phyloP scores from a whole-genome alignment of 2,329 filamentous ascomycete species.

The Thielaviopsis punctulata region DNA sequence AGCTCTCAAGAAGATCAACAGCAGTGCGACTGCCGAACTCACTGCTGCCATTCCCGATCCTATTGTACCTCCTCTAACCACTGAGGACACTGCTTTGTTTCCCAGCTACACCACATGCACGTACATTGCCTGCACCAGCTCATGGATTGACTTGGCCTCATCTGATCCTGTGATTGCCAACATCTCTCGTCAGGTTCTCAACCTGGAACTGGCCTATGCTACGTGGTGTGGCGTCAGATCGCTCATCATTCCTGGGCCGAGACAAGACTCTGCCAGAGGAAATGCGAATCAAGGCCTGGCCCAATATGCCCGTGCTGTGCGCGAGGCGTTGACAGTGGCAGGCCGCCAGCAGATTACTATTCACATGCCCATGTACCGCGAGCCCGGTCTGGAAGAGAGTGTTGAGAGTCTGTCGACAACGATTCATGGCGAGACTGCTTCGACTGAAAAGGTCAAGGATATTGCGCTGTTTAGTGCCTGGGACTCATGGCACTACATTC shows the following conservation, averaged over 20 bases:
- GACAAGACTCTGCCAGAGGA: slow-evolving; percentile 38
- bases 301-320: slow-evolving; percentile 70
- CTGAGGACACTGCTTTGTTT: slow-evolving; percentile 59
- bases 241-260: slow-evolving; percentile 66
- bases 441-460: slow-evolving; percentile 24
- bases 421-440: slow-evolving; percentile 14
- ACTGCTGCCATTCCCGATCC: slow-evolving; percentile 35
- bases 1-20: slow-evolving; percentile 25
- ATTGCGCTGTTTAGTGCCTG: slow-evolving; percentile 64
- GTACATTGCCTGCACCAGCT: slow-evolving; percentile 62
- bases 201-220: slow-evolving; percentile 83
- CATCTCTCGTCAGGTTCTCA: slow-evolving; percentile 76
- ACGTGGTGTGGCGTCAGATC: slow-evolving; percentile 84
- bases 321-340: slow-evolving; percentile 59
- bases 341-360: slow-evolving; percentile 66
- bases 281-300: slow-evolving; percentile 35
- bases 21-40: slow-evolving; percentile 22
- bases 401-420: slow-evolving; percentile 32
- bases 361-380: slow-evolving; percentile 68
- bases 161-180: slow-evolving; percentile 66
- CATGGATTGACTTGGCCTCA: slow-evolving; percentile 85
- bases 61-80: slow-evolving; percentile 51
- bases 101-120: slow-evolving; percentile 54
- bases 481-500: slow-evolving; percentile 87
- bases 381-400: slow-evolving; percentile 39